phyloP scores from a whole-genome alignment of 2,329 filamentous ascomycete species.

The Aspergillaceae sp. region DNA sequence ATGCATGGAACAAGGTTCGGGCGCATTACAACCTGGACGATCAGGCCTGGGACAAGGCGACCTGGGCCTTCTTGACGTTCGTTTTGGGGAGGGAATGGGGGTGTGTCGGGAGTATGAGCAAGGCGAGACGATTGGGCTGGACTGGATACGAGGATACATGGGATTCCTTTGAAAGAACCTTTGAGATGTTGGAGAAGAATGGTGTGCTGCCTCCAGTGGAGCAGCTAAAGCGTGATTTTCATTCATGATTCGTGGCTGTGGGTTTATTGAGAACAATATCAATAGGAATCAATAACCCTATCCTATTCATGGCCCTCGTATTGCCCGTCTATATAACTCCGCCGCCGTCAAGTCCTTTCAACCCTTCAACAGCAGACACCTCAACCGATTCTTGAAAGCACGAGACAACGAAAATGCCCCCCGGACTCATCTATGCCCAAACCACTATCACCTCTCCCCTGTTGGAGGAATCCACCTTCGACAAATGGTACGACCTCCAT shows the following conservation, averaged over 20 bases:
- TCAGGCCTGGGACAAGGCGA: conserved; percentile 36
- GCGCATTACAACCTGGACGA: conserved; percentile 29
- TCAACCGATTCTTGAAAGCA: too few species aligned
- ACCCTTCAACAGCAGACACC: too few species aligned
- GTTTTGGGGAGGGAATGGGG: conserved; percentile 31
- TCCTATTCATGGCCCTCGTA: too few species aligned
- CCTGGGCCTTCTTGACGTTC: conserved; percentile 39
- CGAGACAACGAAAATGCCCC: neutral
- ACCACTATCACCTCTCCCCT: neutral
- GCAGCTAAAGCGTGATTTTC: conserved; percentile 6
- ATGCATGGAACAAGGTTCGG: conserved; percentile 31
- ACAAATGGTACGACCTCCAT: neutral
- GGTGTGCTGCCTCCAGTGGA: conserved; percentile 15
- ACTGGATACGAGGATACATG: conserved; percentile 34
- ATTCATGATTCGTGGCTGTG: too few species aligned
- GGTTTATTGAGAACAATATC: too few species aligned
- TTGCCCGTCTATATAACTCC: too few species aligned
- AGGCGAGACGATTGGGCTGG: conserved; percentile 40
- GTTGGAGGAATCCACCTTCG: neutral
- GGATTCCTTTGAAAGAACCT: conserved; percentile 29
- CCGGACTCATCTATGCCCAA: neutral
- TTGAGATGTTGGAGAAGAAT: conserved; percentile 22
- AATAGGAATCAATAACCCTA: too few species aligned
- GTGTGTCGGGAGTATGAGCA: conserved; percentile 32
- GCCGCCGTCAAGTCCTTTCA: too few species aligned